Evolutionary conservation across 2,329 filamentous ascomycete species (phyloP).

Genomic region (Coniochaeta sp.): DNA sequence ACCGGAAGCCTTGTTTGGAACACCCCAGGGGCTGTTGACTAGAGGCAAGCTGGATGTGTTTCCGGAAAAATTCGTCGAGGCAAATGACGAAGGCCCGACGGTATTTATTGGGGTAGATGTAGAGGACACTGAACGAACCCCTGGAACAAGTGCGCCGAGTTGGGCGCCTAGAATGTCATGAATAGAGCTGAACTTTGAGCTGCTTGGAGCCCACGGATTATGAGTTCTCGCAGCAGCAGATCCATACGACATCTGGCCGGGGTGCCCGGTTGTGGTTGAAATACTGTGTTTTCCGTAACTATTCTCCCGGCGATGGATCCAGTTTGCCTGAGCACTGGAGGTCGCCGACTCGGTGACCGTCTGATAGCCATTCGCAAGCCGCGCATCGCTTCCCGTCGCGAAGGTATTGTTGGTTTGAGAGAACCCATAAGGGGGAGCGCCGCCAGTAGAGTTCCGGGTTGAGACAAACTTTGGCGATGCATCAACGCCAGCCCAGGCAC

Average conservation of each 20-base stretch:
- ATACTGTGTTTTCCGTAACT: background rate
- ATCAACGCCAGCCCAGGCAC: background rate
- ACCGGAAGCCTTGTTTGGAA: slow-evolving; percentile 8
- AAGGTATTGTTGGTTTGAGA: background rate
- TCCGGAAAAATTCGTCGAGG: slow-evolving; percentile 12
- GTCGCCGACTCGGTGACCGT: background rate
- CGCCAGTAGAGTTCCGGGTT: background rate
- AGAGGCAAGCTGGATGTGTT: slow-evolving; percentile 20
- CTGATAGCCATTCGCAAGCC: background rate
- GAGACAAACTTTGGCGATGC: background rate
- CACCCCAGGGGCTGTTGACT: slow-evolving; percentile 23
- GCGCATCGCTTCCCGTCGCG: background rate
- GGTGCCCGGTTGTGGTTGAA: background rate
- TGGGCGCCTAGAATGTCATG: background rate
- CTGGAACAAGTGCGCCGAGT: background rate
- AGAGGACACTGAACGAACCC: background rate
- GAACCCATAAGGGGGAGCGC: background rate
- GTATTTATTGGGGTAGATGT: background rate
- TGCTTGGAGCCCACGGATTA: background rate
- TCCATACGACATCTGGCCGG: background rate
- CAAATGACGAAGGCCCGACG: slow-evolving; percentile 15
- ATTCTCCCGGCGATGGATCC: background rate
- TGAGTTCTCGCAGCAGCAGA: background rate
- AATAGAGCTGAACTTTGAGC: background rate
- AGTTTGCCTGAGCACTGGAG: background rate